Evolutionary conservation across 805 yeast genomes (phyloP), one percentile per base, ranked within the genome.

Genomic region (Hanseniaspora thailandica): DNA sequence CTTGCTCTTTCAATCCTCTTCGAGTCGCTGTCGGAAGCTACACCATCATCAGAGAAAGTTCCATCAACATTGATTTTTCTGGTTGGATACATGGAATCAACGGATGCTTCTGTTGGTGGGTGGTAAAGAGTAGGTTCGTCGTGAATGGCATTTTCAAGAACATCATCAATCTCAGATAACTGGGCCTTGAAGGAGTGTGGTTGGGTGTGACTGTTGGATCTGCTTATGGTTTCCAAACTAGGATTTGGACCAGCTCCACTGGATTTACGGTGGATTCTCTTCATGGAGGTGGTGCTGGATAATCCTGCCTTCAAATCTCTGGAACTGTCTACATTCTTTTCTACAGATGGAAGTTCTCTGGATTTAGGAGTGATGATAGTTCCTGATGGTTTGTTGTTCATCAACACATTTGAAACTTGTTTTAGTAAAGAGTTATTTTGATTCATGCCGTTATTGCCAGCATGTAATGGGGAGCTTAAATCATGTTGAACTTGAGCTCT

Each of bases 311-410:
- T 58, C 45, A 63, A 62, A 36, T 59, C 57, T 34, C 60, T 64
- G 53, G 62, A 61, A 6, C 60, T 62, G 10, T 63, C 67, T 4
- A 67, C 65, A 19, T 63, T 50, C 30, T 60, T 58, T 22, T 60
- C 56, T 44, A 63, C 68, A 22, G 46, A 30, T 6, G 69, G 69
- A 33, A 66, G 58, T 7, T 59, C 58, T 54, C 68, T 63, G 1
- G 70, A 67, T 47, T 60, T 61, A 2, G 70, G 70, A 1, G 68
- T 66, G 20, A 67, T 63, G 2, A 67, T 67, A 1, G 68, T 63
- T 35, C 51, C 31, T 15, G 40, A 17, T 17, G 52, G n/a, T 20
- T 45, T 45, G 10, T 5, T 17, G 15, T 34, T 25, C 41, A 34
- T 34, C 35, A 47, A 38, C 15, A 34, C 44, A 33, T 51, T 52